These are phyloP conservation scores for Biscogniauxia sp. DNA, from an alignment of 2,329 filamentous ascomycete genomes.

Conservation along the genomic window DNA sequence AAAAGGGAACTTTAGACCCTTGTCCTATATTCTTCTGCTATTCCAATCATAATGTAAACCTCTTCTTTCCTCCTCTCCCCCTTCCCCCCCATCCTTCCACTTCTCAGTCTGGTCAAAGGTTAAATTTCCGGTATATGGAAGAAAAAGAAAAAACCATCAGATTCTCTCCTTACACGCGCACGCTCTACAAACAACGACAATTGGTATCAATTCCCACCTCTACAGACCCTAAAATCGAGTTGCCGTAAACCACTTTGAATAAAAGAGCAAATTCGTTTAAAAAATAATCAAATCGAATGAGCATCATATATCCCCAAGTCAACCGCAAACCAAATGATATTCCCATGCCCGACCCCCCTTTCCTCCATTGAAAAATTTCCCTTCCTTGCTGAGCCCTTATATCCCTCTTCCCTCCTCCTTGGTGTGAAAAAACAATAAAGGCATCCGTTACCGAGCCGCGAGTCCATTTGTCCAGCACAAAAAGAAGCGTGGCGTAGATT, in stretches of 20 bases:
- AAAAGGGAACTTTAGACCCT: too few relatives aligned
- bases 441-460: too few relatives aligned
- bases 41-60: too few relatives aligned
- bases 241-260: too few relatives aligned
- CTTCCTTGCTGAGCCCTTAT: too few relatives aligned
- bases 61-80: too few relatives aligned
- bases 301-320: not conserved
- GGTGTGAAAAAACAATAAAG: not conserved
- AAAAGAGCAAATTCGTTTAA: constrained; percentile 1
- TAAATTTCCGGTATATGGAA: not conserved
- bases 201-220: constrained; percentile 23
- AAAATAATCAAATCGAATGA: constrained; percentile 7
- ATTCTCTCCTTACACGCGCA: constrained; percentile 4
- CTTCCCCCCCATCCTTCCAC: too few relatives aligned
- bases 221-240: constrained; percentile 10
- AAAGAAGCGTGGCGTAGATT: not conserved
- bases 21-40: too few relatives aligned
- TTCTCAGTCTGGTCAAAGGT: too few relatives aligned
- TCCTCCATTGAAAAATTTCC: not conserved
- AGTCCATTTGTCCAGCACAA: not conserved
- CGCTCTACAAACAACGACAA: constrained; percentile 19
- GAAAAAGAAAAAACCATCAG: not conserved
- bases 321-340: not conserved
- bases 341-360: not conserved
- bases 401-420: too few relatives aligned